These are phyloP conservation scores for Botrytis pseudocinerea DNA, from an alignment of 2,329 filamentous ascomycete species.

Conservation along the genomic window DNA sequence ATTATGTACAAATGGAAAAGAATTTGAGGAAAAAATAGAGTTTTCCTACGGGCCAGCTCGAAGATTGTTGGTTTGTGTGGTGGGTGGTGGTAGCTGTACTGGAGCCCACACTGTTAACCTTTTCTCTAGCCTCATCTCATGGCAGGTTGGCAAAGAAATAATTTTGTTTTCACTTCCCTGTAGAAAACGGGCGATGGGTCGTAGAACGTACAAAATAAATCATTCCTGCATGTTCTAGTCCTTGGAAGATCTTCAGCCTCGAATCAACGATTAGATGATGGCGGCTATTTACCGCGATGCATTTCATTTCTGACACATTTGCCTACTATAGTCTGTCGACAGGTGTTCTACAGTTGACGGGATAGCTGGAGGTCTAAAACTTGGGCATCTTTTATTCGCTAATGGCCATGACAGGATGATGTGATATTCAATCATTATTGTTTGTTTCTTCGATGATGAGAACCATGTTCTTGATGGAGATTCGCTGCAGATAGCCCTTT, in stretches of 20 bases:
- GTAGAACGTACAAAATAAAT: neutral
- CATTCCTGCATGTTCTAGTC: slow-evolving; percentile 12
- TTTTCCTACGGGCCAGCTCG: slow-evolving; percentile 4
- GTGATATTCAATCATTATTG: neutral
- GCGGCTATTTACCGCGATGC: slow-evolving; percentile 23
- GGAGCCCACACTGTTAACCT: neutral
- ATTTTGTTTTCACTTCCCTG: neutral
- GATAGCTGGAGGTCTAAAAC: neutral
- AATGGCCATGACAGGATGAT: neutral
- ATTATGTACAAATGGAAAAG: neutral
- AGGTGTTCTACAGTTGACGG: neutral
- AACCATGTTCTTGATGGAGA: neutral
- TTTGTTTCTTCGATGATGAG: neutral
- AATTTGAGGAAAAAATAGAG: slow-evolving; percentile 10
- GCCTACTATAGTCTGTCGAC: neutral
- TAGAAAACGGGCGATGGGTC: neutral
- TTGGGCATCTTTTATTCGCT: neutral
- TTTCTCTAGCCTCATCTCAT: neutral
- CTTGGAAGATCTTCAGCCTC: slow-evolving; percentile 6
- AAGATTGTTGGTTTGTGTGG: neutral
- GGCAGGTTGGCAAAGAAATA: neutral
- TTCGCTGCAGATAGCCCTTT: neutral
- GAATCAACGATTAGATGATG: neutral
- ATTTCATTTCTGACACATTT: neutral
- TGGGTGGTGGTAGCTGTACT: neutral